A percentile compares a stretch with the other conserved stretches of the same genome.
Evolutionary conservation across 768 basidiomycete species (phyloP).

Genomic region (Neoboletus magnificus): DNA sequence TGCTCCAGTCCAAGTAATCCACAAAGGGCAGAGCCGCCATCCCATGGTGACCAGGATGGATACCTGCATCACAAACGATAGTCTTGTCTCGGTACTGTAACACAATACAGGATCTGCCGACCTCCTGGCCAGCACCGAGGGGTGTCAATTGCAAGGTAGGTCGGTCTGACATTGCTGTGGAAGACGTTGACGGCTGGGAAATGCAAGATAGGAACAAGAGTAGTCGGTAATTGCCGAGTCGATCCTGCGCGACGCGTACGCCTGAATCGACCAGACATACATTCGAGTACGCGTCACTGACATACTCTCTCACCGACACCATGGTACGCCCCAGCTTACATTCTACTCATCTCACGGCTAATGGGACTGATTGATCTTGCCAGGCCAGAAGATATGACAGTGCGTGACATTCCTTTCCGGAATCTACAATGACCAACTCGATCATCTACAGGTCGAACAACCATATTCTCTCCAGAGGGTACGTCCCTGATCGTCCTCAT

Average conservation of each 20-base stretch:
- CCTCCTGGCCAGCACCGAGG: constrained; percentile 95
- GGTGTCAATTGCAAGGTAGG: constrained; percentile 77
- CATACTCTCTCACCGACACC: constrained; percentile 26
- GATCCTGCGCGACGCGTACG: constrained; percentile 19
- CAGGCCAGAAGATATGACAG: constrained; percentile 93
- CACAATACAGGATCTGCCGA: constrained; percentile 93
- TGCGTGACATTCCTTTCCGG: constrained; percentile 41
- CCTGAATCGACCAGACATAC: not conserved
- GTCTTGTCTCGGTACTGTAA: constrained; percentile 88
- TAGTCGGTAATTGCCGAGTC: constrained; percentile 22
- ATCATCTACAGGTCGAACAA: constrained; percentile 73
- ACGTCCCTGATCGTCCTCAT: constrained; percentile 19
- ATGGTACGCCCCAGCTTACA: constrained; percentile 41
- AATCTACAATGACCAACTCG: constrained; percentile 18
- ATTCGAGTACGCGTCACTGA: constrained; percentile 24
- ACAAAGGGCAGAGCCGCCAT: constrained; percentile 93
- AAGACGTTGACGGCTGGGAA: not conserved
- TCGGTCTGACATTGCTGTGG: constrained; percentile 42
- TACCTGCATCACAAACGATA: constrained; percentile 92
- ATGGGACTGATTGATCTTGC: not conserved
- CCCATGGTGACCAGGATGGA: constrained; percentile 91
- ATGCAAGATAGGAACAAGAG: not conserved
- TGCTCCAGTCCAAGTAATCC: constrained; percentile 96
- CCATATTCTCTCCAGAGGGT: constrained; percentile 99
- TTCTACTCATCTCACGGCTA: not conserved